phyloP scores from a whole-genome alignment of 164 flowering plant genomes.

The Liquidambar formosana region DNA sequence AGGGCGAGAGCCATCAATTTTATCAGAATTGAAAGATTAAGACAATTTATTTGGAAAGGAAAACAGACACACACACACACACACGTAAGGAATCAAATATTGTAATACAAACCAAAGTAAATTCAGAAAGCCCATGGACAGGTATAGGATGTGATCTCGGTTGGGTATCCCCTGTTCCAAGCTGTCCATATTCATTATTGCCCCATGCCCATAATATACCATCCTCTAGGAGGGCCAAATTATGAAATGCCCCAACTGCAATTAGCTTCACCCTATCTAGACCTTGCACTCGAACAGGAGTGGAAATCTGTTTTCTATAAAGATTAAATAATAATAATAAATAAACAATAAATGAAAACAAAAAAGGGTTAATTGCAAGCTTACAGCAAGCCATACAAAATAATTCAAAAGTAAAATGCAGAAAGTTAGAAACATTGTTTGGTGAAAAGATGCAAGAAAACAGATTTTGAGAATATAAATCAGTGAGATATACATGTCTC shows the following conservation, averaged over 20 bases:
- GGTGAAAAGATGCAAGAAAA: background rate
- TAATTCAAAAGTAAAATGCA: background rate
- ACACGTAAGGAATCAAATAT: background rate
- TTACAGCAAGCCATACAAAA: conserved; percentile 1
- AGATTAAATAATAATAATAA: background rate
- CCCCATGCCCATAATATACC: conserved; percentile 98
- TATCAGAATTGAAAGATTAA: too few species aligned
- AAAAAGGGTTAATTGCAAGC: conserved; percentile 4
- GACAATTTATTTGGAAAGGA: too few species aligned
- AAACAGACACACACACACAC: background rate
- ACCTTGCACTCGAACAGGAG: conserved; percentile 96
- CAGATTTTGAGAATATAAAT: background rate
- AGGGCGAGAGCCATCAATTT: too few species aligned
- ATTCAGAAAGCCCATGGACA: conserved; percentile 83
- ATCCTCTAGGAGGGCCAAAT: conserved; percentile 88
- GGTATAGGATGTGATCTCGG: conserved; percentile 94
- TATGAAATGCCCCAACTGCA: conserved; percentile 98
- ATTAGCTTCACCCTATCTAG: conserved; percentile 85
- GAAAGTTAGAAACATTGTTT: background rate
- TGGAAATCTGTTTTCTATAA: conserved; percentile 85
- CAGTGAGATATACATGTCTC: conserved; percentile 74
- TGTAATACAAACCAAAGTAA: conserved; percentile 66
- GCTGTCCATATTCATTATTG: conserved; percentile 98
- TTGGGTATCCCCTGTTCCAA: conserved; percentile 99
- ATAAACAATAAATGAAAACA: background rate